A percentile compares a stretch with the other conserved stretches of the same genome.
These are phyloP conservation scores for Candida andamanensis DNA, from an alignment of 805 yeast species.

Conservation along the genomic window DNA sequence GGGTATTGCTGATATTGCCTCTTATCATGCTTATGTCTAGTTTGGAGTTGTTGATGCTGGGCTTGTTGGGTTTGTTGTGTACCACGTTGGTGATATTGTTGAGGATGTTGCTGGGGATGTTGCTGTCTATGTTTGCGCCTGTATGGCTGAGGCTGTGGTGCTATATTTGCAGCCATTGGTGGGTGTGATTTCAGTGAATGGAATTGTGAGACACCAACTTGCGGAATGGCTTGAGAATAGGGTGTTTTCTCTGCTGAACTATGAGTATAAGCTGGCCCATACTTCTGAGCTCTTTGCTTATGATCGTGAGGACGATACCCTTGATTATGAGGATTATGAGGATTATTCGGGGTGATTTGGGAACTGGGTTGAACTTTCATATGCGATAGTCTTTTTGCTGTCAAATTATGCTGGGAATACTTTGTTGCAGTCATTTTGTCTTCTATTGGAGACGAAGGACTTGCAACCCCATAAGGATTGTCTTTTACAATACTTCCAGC, in stretches of 20 bases:
- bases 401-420: slow-evolving; percentile 12
- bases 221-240: too few species aligned
- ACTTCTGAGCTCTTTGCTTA: too few species aligned
- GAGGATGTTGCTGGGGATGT: slow-evolving; percentile 1
- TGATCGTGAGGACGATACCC: too few species aligned
- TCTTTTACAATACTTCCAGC: slow-evolving; percentile 10
- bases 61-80: neutral
- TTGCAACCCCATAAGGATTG: slow-evolving; percentile 13
- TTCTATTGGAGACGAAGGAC: slow-evolving; percentile 10
- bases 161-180: too few species aligned
- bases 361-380: slow-evolving; percentile 5
- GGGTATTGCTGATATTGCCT: neutral
- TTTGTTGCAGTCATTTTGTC: slow-evolving; percentile 11
- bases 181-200: too few species aligned
- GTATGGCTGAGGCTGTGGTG: too few species aligned
- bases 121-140: too few species aligned
- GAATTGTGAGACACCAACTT: too few species aligned
- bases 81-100: too few species aligned
- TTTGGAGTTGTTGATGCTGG: slow-evolving; percentile 1
- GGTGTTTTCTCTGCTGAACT: too few species aligned
- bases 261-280: too few species aligned
- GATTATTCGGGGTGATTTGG: slow-evolving; percentile 1
- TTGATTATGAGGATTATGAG: too few species aligned
- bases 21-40: neutral
- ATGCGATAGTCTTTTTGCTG: slow-evolving; percentile 14